Conservation (phyloP, 2,329 filamentous ascomycete species). For the Talaromyces rugulosus region DNA sequence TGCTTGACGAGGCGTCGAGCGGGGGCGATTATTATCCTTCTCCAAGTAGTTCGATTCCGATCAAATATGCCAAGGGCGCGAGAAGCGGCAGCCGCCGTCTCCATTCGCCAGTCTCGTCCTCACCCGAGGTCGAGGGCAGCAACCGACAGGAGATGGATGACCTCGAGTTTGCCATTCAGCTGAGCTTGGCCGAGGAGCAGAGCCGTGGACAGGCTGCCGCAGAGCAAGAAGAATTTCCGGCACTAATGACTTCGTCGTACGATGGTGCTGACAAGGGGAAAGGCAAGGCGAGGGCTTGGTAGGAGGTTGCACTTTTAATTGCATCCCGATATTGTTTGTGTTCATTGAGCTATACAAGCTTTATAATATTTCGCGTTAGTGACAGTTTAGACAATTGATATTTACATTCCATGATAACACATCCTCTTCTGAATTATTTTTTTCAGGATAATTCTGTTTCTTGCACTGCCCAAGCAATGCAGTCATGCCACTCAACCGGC, state of each 20-base stretch:
- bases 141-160: constrained; percentile 51
- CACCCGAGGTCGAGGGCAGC: constrained; percentile 29
- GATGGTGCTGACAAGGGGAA: constrained; percentile 31
- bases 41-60: constrained; percentile 24
- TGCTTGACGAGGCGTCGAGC: constrained; percentile 32
- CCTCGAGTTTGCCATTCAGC: constrained; percentile 58
- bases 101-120: constrained; percentile 4
- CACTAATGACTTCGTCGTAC: constrained; percentile 19
- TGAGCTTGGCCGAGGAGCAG: constrained; percentile 59
- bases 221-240: constrained; percentile 30
- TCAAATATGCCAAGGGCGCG: constrained; percentile 31
- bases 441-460: background rate
- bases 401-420: background rate
- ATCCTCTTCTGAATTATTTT: background rate
- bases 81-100: constrained; percentile 15
- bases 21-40: constrained; percentile 15
- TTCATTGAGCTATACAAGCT: background rate
- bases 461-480: constrained; percentile 5
- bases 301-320: background rate
- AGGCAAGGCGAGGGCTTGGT: constrained; percentile 19
- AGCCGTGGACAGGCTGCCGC: constrained; percentile 33
- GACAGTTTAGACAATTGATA: background rate
- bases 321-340: background rate
- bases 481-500: constrained; percentile 8
- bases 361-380: background rate